Percentiles rank a stretch among this genome's conserved stretches.
phyloP scores from a whole-genome alignment of 768 basidiomycete genomes.

The Artomyces pyxidatus region DNA sequence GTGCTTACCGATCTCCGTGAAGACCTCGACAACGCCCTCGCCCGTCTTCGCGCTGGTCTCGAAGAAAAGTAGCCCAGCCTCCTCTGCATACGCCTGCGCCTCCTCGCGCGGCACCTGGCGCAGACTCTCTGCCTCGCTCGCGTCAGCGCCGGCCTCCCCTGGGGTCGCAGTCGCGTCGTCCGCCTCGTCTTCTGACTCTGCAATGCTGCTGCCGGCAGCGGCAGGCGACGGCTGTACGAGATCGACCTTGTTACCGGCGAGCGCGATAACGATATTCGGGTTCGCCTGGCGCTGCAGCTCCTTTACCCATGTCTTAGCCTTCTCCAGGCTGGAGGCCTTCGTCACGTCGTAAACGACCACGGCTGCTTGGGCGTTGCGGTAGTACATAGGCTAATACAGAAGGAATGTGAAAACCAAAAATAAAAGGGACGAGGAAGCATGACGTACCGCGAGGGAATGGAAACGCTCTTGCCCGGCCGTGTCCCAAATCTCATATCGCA shows the following conservation, averaged over 20 bases:
- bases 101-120: conserved; percentile 92
- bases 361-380: conserved; percentile 95
- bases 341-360: conserved; percentile 99
- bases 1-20: conserved; percentile 90
- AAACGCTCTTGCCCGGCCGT: conserved; percentile 95
- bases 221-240: conserved; percentile 64
- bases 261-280: conserved; percentile 97
- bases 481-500: conserved; percentile 97
- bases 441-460: conserved; percentile 86
- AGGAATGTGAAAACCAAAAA: conserved; percentile 1
- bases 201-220: conserved; percentile 36
- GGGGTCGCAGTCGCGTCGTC: conserved; percentile 91
- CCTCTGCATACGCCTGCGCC: conserved; percentile 92
- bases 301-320: conserved; percentile 99
- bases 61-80: conserved; percentile 91
- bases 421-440: neutral
- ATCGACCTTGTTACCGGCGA: conserved; percentile 97
- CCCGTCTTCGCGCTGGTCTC: conserved; percentile 98
- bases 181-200: conserved; percentile 81
- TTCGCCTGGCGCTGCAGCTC: conserved; percentile 98
- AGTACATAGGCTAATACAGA: conserved; percentile 99
- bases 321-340: conserved; percentile 91
- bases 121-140: conserved; percentile 57
- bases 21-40: conserved; percentile 90
- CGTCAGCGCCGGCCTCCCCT: conserved; percentile 50